Conservation (phyloP, 345 rosid species). For the Litchi chinensis region DNA sequence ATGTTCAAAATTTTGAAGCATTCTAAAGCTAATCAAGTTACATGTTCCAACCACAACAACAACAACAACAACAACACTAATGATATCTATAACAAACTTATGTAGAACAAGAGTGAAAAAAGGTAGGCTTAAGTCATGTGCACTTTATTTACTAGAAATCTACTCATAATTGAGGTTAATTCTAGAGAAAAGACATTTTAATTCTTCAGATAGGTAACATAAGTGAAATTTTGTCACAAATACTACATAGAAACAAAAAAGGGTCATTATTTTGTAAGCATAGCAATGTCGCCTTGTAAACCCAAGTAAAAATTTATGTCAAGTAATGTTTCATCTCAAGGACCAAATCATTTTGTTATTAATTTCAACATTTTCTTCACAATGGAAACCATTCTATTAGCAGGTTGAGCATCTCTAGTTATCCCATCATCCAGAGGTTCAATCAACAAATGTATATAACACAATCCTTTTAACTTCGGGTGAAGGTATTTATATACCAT, state of each 20-base stretch:
- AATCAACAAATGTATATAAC: not conserved
- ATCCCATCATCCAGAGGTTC: too few species aligned
- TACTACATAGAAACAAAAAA: too few species aligned
- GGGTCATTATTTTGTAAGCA: too few species aligned
- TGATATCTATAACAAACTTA: too few species aligned
- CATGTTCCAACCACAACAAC: too few species aligned
- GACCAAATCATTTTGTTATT: not conserved
- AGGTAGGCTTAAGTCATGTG: not conserved
- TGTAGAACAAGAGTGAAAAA: not conserved
- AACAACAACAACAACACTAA: too few species aligned
- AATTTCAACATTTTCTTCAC: not conserved
- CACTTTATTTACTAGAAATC: constrained; percentile 3
- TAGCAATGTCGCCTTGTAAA: too few species aligned
- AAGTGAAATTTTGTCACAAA: not conserved
- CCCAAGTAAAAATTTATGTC: too few species aligned
- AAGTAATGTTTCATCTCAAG: not conserved
- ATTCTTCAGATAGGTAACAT: not conserved
- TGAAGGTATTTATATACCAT: too few species aligned
- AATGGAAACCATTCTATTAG: too few species aligned
- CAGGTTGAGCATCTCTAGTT: not conserved
- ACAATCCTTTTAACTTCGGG: not conserved
- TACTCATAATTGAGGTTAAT: not conserved
- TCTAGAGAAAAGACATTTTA: not conserved
- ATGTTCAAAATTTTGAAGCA: too few species aligned
- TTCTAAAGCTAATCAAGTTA: too few species aligned